These are phyloP conservation scores for Discostella pseudostelligera DNA, from an alignment of 108 stramenopile genomes.

Conservation along the genomic window DNA sequence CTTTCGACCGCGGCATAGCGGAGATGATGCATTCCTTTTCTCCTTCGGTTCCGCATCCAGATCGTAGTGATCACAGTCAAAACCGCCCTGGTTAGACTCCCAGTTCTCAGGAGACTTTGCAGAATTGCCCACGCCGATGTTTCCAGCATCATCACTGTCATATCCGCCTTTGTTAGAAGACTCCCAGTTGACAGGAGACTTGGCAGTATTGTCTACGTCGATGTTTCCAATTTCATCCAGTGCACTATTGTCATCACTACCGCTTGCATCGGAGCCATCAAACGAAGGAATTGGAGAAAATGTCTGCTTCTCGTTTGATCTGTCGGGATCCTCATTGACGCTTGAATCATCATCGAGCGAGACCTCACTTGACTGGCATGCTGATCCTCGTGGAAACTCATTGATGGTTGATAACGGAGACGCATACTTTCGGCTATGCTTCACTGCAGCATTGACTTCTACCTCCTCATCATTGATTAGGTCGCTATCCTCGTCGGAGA, in stretches of 20 bases:
- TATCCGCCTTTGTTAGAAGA: neutral
- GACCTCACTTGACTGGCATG: constrained; percentile 10
- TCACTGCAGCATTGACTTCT: constrained; percentile 14
- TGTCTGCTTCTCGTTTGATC: neutral
- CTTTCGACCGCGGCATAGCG: neutral
- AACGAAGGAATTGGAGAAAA: neutral
- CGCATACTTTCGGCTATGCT: neutral
- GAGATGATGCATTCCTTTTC: neutral
- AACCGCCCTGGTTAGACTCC: neutral
- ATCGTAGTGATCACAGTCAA: constrained; percentile 1
- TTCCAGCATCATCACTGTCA: constrained; percentile 5
- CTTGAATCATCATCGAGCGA: neutral
- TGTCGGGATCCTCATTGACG: constrained; percentile 3
- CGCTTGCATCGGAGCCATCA: neutral
- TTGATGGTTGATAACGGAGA: constrained; percentile 22
- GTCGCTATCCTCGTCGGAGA: constrained; percentile 4
- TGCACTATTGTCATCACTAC: neutral
- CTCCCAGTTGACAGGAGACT: neutral
- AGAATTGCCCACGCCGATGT: neutral
- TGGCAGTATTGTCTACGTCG: neutral
- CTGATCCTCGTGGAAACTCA: constrained; percentile 8
- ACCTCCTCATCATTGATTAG: neutral
- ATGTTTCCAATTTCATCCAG: constrained; percentile 10
- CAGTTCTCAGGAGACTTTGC: neutral
- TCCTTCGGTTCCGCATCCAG: constrained; percentile 7